Conservation (phyloP, 306 rosid species). For the Sicyos baderoa region DNA sequence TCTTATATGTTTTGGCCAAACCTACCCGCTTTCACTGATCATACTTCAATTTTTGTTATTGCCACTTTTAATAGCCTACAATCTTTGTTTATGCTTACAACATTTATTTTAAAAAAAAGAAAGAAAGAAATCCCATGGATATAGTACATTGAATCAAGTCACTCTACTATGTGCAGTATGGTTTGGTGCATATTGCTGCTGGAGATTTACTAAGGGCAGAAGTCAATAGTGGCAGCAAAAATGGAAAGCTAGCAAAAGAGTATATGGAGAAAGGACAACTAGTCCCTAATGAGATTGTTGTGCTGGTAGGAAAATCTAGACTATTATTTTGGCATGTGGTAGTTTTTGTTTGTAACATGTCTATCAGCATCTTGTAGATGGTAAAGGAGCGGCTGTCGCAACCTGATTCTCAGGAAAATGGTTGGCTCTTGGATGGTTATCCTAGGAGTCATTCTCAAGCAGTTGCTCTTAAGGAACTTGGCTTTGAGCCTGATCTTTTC, state of each 20-base stretch:
- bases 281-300: constrained; percentile 86
- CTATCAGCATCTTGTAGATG: constrained; percentile 41
- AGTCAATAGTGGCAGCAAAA: constrained; percentile 65
- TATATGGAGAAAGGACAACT: constrained; percentile 77
- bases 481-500: constrained; percentile 64
- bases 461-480: constrained; percentile 48
- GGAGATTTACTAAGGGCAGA: constrained; percentile 95
- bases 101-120: too few relatives aligned
- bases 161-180: constrained; percentile 59
- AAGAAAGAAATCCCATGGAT: constrained; percentile 23
- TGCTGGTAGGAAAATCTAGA: constrained; percentile 41
- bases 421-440: constrained; percentile 96
- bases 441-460: constrained; percentile 97
- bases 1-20: too few relatives aligned
- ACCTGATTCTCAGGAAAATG: constrained; percentile 58
- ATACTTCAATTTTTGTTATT: background rate
- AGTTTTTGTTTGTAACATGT: constrained; percentile 14
- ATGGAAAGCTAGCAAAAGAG: constrained; percentile 68
- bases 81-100: background rate
- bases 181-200: constrained; percentile 84
- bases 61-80: background rate
- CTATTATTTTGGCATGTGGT: constrained; percentile 21
- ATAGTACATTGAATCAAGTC: constrained; percentile 37
- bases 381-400: constrained; percentile 68
- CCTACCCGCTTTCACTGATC: too few relatives aligned